A percentile compares a stretch with the other conserved stretches of the same genome.
These are phyloP conservation scores for Pseudogymnoascus sp. DNA, from an alignment of 2,329 filamentous ascomycete species.

Conservation along the genomic window DNA sequence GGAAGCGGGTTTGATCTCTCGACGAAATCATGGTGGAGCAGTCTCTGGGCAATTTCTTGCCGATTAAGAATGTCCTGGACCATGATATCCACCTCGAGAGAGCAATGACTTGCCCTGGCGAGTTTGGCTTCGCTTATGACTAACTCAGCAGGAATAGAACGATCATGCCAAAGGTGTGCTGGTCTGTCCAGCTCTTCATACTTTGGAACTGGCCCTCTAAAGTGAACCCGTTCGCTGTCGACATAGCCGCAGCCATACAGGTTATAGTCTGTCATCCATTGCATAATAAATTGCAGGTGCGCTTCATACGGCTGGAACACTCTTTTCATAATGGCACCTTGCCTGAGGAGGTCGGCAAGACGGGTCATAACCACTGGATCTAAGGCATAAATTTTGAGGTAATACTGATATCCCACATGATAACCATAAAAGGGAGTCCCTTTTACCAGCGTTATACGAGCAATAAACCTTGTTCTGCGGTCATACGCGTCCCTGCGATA, in stretches of 20 bases:
- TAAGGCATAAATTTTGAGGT: slow-evolving; percentile 89
- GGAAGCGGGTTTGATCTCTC: slow-evolving; percentile 61
- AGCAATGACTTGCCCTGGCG: slow-evolving; percentile 77
- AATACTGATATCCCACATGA: slow-evolving; percentile 83
- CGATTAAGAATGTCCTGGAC: slow-evolving; percentile 85
- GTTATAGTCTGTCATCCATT: slow-evolving; percentile 99
- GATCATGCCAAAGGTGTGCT: slow-evolving; percentile 71
- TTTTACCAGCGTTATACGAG: slow-evolving; percentile 85
- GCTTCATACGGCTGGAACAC: slow-evolving; percentile 89
- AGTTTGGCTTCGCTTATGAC: slow-evolving; percentile 58
- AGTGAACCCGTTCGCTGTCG: slow-evolving; percentile 61
- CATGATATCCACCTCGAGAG: slow-evolving; percentile 82
- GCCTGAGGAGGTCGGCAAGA: slow-evolving; percentile 75
- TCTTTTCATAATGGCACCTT: slow-evolving; percentile 78
- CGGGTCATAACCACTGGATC: slow-evolving; percentile 84
- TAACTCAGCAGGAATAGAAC: slow-evolving; percentile 53
- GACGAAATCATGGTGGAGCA: slow-evolving; percentile 78
- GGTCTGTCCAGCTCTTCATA: slow-evolving; percentile 53
- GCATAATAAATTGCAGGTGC: slow-evolving; percentile 82
- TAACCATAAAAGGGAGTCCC: slow-evolving; percentile 95
- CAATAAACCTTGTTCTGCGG: slow-evolving; percentile 67
- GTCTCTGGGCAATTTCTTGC: slow-evolving; percentile 64
- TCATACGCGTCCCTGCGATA: slow-evolving; percentile 71
- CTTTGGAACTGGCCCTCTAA: slow-evolving; percentile 68
- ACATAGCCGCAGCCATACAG: slow-evolving; percentile 90